A percentile compares a stretch with the other conserved stretches of the same genome.
These are phyloP conservation scores for Phytophthora citrophthora DNA, from an alignment of 352 stramenopile genomes.

Conservation along the genomic window DNA sequence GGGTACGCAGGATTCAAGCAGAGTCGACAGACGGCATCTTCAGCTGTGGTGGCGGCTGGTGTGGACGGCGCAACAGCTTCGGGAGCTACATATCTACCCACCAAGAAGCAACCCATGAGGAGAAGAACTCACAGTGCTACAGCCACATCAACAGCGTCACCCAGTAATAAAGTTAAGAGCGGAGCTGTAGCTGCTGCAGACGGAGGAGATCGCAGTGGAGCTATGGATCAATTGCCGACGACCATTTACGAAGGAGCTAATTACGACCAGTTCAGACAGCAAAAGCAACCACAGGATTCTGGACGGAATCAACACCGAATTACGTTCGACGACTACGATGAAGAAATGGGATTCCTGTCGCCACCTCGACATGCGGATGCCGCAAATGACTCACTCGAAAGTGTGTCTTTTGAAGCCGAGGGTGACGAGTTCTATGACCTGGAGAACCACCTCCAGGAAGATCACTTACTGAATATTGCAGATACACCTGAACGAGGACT, in stretches of 20 bases:
- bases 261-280: slow-evolving; percentile 38
- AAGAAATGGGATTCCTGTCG: slow-evolving; percentile 56
- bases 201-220: slow-evolving; percentile 10
- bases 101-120: slow-evolving; percentile 81
- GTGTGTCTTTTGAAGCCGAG: slow-evolving; percentile 62
- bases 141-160: slow-evolving; percentile 19
- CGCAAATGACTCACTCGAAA: slow-evolving; percentile 50
- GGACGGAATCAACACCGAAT: slow-evolving; percentile 65
- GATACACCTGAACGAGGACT: slow-evolving; percentile 24
- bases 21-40: slow-evolving; percentile 36
- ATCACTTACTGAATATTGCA: slow-evolving; percentile 35
- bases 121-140: slow-evolving; percentile 74
- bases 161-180: slow-evolving; percentile 35
- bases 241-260: slow-evolving; percentile 59
- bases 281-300: slow-evolving; percentile 46
- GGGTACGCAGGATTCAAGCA: slow-evolving; percentile 46
- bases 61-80: slow-evolving; percentile 14
- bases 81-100: slow-evolving; percentile 51
- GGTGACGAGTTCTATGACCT: slow-evolving; percentile 56
- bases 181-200: slow-evolving; percentile 25
- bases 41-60: slow-evolving; percentile 18
- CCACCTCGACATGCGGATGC: slow-evolving; percentile 28
- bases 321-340: slow-evolving; percentile 61
- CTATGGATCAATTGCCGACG: slow-evolving; percentile 50
- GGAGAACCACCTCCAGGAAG: slow-evolving; percentile 44